phyloP scores from a whole-genome alignment of 805 yeast genomes.

The Pichia cephalocereana region DNA sequence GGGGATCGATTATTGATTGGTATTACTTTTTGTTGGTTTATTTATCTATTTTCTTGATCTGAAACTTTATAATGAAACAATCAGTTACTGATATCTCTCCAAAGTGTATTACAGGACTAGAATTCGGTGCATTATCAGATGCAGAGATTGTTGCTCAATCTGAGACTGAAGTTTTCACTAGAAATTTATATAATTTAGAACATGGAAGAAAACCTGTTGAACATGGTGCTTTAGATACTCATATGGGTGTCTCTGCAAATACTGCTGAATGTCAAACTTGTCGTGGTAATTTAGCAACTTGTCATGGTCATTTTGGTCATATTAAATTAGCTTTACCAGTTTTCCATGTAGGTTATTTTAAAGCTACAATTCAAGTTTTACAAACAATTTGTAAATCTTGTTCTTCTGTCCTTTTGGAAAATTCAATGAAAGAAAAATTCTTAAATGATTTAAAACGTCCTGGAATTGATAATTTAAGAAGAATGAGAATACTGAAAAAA shows the following conservation, averaged over 20 bases:
- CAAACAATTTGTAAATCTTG: conserved; percentile 91
- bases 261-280: conserved; percentile 85
- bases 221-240: conserved; percentile 83
- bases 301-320: conserved; percentile 99
- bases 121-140: conserved; percentile 89
- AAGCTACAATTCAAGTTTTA: conserved; percentile 75
- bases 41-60: neutral
- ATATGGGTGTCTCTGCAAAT: conserved; percentile 91
- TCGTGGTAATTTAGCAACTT: conserved; percentile 82
- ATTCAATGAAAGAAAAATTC: conserved; percentile 58
- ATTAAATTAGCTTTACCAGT: conserved; percentile 89
- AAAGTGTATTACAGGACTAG: conserved; percentile 79
- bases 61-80: conserved; percentile 23
- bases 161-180: conserved; percentile 85
- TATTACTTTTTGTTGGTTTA: neutral
- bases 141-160: conserved; percentile 88
- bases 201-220: conserved; percentile 75
- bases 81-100: conserved; percentile 73
- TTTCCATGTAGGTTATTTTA: conserved; percentile 95
- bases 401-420: conserved; percentile 68
- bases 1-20: neutral
- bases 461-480: conserved; percentile 77
- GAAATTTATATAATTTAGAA: conserved; percentile 87
- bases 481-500: conserved; percentile 81
- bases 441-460: conserved; percentile 78